Conservation (phyloP, 1,284 basidiomycete genomes). For the Golubevia sp. region DNA sequence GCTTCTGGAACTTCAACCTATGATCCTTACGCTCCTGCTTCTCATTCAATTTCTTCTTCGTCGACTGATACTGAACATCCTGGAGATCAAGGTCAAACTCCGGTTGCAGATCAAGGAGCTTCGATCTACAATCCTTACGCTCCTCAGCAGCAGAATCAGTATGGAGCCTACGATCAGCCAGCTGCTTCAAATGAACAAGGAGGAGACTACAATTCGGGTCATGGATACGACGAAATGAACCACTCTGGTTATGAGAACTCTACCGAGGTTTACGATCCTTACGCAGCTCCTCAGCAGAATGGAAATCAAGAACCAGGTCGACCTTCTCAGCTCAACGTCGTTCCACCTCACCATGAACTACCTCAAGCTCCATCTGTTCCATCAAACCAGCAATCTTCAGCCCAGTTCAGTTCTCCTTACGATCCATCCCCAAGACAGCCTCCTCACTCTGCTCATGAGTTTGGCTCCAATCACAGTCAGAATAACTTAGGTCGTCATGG, state of each 20-base stretch:
- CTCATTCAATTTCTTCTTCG: no score
- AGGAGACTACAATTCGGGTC: background rate
- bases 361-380: background rate
- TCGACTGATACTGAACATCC: background rate
- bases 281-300: no score
- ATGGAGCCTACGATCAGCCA: background rate
- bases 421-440: background rate
- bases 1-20: background rate
- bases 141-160: background rate
- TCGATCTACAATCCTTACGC: background rate
- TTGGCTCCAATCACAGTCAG: background rate
- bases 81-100: background rate
- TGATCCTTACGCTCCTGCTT: slow-evolving; percentile 6
- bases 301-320: background rate
- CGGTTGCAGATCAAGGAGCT: no score
- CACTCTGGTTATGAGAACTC: background rate
- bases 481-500: no score
- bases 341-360: background rate
- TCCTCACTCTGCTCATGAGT: background rate
- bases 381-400: background rate
- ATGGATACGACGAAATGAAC: no score
- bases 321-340: background rate
- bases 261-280: background rate
- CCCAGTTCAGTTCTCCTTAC: background rate
- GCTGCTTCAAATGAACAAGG: background rate